Evolutionary conservation across 495 filamentous ascomycete genomes (phyloP).

Genomic region (Bombardia bombarda): DNA sequence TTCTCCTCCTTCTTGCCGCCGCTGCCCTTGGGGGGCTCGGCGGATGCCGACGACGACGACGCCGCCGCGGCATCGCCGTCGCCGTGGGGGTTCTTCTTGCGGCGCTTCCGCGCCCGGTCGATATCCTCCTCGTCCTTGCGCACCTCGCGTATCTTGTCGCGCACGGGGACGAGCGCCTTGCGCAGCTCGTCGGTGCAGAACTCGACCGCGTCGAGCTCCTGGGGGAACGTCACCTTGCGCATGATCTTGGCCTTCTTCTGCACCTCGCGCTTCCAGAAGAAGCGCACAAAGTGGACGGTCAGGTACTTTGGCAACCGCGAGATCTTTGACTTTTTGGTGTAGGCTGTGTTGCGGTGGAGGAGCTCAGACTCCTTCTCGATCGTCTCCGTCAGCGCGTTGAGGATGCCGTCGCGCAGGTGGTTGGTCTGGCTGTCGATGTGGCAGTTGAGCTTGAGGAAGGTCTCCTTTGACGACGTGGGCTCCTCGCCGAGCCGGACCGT

Average conservation of each 20-base stretch:
- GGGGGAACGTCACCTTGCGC: constrained; percentile 94
- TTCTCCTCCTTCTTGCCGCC: constrained; percentile 35
- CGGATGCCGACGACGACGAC: constrained; percentile 5
- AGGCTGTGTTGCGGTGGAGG: constrained; percentile 69
- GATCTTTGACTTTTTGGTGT: constrained; percentile 86
- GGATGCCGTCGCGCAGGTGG: constrained; percentile 80
- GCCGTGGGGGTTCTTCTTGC: constrained; percentile 55
- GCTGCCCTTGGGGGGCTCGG: constrained; percentile 17
- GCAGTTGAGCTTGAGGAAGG: constrained; percentile 90
- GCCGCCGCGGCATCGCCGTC: constrained; percentile 12
- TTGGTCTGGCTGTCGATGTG: constrained; percentile 82
- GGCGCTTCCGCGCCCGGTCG: constrained; percentile 77
- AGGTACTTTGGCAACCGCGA: constrained; percentile 88
- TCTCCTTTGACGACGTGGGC: constrained; percentile 55
- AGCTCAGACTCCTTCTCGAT: constrained; percentile 79
- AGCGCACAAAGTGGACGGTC: constrained; percentile 94
- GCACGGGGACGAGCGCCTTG: constrained; percentile 74
- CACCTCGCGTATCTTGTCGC: constrained; percentile 92
- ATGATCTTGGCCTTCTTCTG: constrained; percentile 99
- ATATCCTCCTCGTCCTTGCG: constrained; percentile 91
- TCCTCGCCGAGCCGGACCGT: constrained; percentile 66
- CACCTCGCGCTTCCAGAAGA: constrained; percentile 91
- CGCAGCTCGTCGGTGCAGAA: constrained; percentile 88
- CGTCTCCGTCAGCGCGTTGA: constrained; percentile 73
- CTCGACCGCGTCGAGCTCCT: constrained; percentile 86